Conservation (phyloP, 2,329 filamentous ascomycete genomes). For the Verticillium isaacii region DNA sequence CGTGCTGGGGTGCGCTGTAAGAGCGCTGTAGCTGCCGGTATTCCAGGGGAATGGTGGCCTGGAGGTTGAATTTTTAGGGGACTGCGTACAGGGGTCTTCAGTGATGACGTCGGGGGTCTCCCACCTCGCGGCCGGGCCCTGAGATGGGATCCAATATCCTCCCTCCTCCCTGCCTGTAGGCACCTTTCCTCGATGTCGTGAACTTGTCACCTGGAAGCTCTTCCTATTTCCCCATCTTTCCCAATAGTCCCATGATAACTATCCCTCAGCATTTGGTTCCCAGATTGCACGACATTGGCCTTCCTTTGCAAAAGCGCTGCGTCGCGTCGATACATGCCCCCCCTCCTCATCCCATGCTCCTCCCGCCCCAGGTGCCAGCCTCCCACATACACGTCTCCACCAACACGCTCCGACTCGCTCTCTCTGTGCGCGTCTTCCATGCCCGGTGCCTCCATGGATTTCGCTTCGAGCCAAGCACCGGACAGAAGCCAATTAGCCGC, state of each 20-base stretch:
- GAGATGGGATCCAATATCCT: not conserved
- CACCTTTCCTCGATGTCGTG: not conserved
- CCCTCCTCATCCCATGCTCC: not conserved
- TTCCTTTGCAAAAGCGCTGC: not conserved
- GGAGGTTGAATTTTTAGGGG: not conserved
- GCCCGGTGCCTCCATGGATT: not conserved
- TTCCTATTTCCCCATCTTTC: not conserved
- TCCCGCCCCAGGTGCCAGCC: slow-evolving; percentile 7
- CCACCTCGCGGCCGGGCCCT: not conserved
- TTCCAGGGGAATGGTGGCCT: not conserved
- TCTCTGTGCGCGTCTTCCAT: slow-evolving; percentile 10
- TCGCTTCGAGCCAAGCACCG: not conserved
- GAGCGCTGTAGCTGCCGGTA: not conserved
- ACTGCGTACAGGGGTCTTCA: not conserved
- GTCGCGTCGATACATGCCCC: not conserved
- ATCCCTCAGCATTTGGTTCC: not conserved
- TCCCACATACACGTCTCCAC: slow-evolving; percentile 16
- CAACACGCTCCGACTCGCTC: slow-evolving; percentile 4
- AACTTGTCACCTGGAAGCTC: not conserved
- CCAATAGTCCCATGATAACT: not conserved
- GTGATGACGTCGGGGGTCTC: not conserved
- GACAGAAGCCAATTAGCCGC: not conserved
- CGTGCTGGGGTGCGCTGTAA: not conserved
- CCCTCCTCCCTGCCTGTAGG: not conserved
- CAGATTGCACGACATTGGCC: not conserved